A percentile compares a stretch with the other conserved stretches of the same genome.
Evolutionary conservation across 2,329 filamentous ascomycete species (phyloP).

Genomic region (Aspergillus sp.): DNA sequence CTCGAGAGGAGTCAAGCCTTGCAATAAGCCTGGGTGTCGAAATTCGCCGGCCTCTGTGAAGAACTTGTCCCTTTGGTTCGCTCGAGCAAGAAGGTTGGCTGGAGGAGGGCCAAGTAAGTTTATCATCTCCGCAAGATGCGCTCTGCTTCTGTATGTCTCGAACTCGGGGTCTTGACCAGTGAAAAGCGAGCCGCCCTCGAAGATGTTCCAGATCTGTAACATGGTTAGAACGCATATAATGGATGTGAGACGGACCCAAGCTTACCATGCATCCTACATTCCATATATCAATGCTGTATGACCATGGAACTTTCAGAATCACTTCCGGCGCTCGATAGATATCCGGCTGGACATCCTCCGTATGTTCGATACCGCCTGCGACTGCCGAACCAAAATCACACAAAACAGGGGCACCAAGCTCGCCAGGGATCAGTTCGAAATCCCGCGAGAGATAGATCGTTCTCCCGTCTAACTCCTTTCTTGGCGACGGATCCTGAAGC

Average conservation of each 20-base stretch:
- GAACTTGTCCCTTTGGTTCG: slow-evolving; percentile 41
- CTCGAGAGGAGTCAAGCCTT: slow-evolving; percentile 36
- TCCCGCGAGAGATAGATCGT: slow-evolving; percentile 51
- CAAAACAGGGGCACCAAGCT: slow-evolving; percentile 44
- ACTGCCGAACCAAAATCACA: slow-evolving; percentile 58
- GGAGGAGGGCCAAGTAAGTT: slow-evolving; percentile 51
- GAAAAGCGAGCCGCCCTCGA: slow-evolving; percentile 53
- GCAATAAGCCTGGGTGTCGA: slow-evolving; percentile 25
- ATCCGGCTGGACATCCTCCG: slow-evolving; percentile 34
- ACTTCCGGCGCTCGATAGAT: slow-evolving; percentile 50
- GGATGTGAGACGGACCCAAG: neutral
- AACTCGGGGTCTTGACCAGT: slow-evolving; percentile 45
- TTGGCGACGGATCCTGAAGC: slow-evolving; percentile 44
- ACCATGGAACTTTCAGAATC: slow-evolving; percentile 53
- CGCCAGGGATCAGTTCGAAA: slow-evolving; percentile 30
- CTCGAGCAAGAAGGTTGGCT: slow-evolving; percentile 37
- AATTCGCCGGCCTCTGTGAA: slow-evolving; percentile 45
- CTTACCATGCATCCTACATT: slow-evolving; percentile 57
- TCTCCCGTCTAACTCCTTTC: slow-evolving; percentile 49
- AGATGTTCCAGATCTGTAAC: slow-evolving; percentile 55
- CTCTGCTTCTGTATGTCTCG: slow-evolving; percentile 48
- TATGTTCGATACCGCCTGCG: slow-evolving; percentile 38
- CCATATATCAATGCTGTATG: slow-evolving; percentile 57
- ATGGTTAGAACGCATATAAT: too few species aligned
- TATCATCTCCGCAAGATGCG: slow-evolving; percentile 56